Conservation (phyloP, 2,329 filamentous ascomycete species). For the Penicillium sp. region DNA sequence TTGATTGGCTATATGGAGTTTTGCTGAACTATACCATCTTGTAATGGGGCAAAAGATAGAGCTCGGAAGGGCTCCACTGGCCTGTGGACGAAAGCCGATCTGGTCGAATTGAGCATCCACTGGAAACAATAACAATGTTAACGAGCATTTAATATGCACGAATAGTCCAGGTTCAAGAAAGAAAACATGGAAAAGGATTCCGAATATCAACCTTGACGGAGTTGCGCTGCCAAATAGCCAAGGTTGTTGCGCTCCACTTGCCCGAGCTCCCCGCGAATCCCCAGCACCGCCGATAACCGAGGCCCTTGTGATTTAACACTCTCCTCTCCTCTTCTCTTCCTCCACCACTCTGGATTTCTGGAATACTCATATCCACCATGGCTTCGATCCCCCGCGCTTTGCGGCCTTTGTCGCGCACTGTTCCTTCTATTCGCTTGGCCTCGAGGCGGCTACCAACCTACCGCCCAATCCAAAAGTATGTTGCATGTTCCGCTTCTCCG, state of each 20-base stretch:
- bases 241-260: slow-evolving; percentile 11
- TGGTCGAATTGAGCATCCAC: too few species aligned
- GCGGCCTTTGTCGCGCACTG: slow-evolving; percentile 42
- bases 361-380: slow-evolving; percentile 34
- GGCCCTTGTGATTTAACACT: slow-evolving; percentile 20
- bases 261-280: slow-evolving; percentile 17
- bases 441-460: slow-evolving; percentile 35
- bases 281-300: slow-evolving; percentile 24
- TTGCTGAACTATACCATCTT: too few species aligned
- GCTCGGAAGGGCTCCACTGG: too few species aligned
- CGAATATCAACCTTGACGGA: too few species aligned
- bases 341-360: slow-evolving; percentile 3
- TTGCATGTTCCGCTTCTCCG: not conserved
- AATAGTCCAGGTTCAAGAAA: too few species aligned
- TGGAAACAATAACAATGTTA: too few species aligned
- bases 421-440: slow-evolving; percentile 36
- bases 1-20: too few species aligned
- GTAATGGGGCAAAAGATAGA: too few species aligned
- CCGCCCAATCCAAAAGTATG: slow-evolving; percentile 42
- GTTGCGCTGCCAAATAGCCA: not conserved
- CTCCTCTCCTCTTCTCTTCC: slow-evolving; percentile 8
- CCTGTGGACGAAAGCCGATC: too few species aligned
- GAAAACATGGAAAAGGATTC: too few species aligned
- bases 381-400: slow-evolving; percentile 45
- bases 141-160: too few species aligned